Evolutionary conservation across 495 filamentous ascomycete genomes (phyloP).

Genomic region (Penicillium arizonense): DNA sequence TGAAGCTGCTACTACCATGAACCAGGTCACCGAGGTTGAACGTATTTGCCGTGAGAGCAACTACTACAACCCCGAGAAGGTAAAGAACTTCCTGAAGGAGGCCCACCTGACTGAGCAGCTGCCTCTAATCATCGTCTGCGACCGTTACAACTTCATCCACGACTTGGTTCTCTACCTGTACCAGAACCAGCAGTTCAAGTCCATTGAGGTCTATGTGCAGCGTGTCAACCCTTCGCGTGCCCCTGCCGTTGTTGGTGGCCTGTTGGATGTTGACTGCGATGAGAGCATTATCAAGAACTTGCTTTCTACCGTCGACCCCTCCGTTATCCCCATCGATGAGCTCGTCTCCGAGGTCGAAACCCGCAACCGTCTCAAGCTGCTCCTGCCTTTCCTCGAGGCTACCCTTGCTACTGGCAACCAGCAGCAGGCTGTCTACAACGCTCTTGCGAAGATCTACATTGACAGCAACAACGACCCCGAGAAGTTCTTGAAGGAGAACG

Average conservation of each 20-base stretch:
- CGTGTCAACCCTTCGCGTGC: slow-evolving; percentile 93
- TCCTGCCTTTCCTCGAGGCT: slow-evolving; percentile 94
- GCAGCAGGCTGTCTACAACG: slow-evolving; percentile 97
- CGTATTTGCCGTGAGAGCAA: slow-evolving; percentile 95
- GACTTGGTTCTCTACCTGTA: slow-evolving; percentile 97
- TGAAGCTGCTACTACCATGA: slow-evolving; percentile 89
- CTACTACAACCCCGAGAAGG: slow-evolving; percentile 93
- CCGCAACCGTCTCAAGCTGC: slow-evolving; percentile 91
- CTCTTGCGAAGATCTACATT: slow-evolving; percentile 99
- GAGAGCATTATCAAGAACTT: slow-evolving; percentile 94
- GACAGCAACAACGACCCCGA: slow-evolving; percentile 99
- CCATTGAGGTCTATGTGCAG: slow-evolving; percentile 99
- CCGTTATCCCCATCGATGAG: slow-evolving; percentile 90
- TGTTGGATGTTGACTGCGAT: slow-evolving; percentile 98
- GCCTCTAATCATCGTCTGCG: slow-evolving; percentile 97
- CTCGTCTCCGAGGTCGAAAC: slow-evolving; percentile 94
- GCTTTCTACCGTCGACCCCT: slow-evolving; percentile 79
- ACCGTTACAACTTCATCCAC: slow-evolving; percentile 97
- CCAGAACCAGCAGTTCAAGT: slow-evolving; percentile 99
- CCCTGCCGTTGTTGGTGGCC: slow-evolving; percentile 88
- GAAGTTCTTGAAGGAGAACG: slow-evolving; percentile 97
- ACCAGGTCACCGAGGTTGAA: slow-evolving; percentile 91
- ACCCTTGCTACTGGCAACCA: slow-evolving; percentile 90
- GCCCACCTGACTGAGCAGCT: slow-evolving; percentile 88
- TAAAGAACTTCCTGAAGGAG: slow-evolving; percentile 99